A percentile compares a stretch with the other conserved stretches of the same genome.
Conservation (phyloP, 805 yeast genomes). For the Candida chauliodis region DNA sequence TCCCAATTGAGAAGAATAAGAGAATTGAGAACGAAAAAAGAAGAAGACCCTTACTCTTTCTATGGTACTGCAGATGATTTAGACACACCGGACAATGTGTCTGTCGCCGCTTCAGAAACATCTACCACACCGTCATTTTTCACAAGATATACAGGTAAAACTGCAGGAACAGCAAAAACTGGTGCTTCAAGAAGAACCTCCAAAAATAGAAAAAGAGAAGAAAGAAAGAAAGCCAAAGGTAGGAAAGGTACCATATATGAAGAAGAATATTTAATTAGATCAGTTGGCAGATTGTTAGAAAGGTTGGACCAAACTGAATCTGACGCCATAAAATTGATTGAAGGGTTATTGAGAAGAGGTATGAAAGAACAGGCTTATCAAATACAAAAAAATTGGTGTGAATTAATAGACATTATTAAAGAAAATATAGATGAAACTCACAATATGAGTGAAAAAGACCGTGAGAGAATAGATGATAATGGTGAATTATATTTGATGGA, state of each 20-base stretch:
- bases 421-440: slow-evolving; percentile 75
- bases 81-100: slow-evolving; percentile 88
- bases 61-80: slow-evolving; percentile 59
- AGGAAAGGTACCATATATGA: slow-evolving; percentile 97
- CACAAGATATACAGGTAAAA: slow-evolving; percentile 95
- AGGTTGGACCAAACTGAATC: slow-evolving; percentile 69
- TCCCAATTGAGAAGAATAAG: slow-evolving; percentile 83
- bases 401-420: slow-evolving; percentile 51
- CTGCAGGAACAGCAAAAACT: slow-evolving; percentile 92
- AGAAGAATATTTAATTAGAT: slow-evolving; percentile 87
- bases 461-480: slow-evolving; percentile 85
- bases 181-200: slow-evolving; percentile 92
- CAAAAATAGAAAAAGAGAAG: slow-evolving; percentile 91
- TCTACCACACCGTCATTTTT: slow-evolving; percentile 90
- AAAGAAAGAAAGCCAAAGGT: slow-evolving; percentile 93
- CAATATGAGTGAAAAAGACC: slow-evolving; percentile 74
- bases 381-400: slow-evolving; percentile 65
- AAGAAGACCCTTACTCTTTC: slow-evolving; percentile 79
- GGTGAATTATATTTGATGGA: slow-evolving; percentile 79
- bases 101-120: slow-evolving; percentile 91
- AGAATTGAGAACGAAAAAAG: slow-evolving; percentile 80
- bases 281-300: slow-evolving; percentile 84
- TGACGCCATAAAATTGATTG: slow-evolving; percentile 73
- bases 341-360: slow-evolving; percentile 67
- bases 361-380: slow-evolving; percentile 79